These are phyloP conservation scores for Bjerkandera adusta DNA, from an alignment of 1,284 basidiomycete genomes.

Conservation along the genomic window DNA sequence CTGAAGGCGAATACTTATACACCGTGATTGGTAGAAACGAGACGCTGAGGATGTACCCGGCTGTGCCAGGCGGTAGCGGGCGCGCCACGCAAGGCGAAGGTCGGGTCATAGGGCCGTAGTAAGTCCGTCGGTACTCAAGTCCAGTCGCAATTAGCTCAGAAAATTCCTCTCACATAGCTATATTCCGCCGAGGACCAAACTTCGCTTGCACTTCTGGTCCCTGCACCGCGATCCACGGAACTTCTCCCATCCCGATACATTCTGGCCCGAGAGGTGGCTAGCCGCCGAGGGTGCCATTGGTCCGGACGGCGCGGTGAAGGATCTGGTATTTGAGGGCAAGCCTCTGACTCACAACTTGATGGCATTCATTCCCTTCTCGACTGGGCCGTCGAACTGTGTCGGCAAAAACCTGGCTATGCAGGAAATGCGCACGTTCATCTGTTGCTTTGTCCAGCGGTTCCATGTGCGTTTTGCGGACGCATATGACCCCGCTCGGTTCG, in stretches of 20 bases:
- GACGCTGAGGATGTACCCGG: constrained; percentile 51
- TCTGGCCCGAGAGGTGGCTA: constrained; percentile 16
- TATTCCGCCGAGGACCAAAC: constrained; percentile 27
- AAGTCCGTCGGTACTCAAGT: neutral
- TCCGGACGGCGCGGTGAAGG: neutral
- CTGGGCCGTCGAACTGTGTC: constrained; percentile 8
- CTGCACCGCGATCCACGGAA: constrained; percentile 9
- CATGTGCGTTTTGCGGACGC: constrained; percentile 22
- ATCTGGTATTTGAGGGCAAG: neutral
- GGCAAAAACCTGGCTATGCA: constrained; percentile 5
- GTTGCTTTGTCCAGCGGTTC: constrained; percentile 25
- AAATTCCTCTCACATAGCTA: constrained; percentile 15
- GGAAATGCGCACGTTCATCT: constrained; percentile 16
- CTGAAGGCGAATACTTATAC: neutral
- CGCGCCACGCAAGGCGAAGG: constrained; percentile 34
- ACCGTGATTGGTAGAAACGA: constrained; percentile 46
- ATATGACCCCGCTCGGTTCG: constrained; percentile 23
- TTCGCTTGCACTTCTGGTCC: constrained; percentile 24
- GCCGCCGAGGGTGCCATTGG: neutral
- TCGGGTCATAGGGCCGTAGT: constrained; percentile 25
- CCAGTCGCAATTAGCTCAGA: neutral
- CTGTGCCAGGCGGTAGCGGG: constrained; percentile 49
- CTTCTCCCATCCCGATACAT: constrained; percentile 12
- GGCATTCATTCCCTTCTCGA: constrained; percentile 12
- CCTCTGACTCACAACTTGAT: constrained; percentile 5